Base-by-base conservation (phyloP, 116 monocot species). In the Phalaenopsis hybrid region DNA sequence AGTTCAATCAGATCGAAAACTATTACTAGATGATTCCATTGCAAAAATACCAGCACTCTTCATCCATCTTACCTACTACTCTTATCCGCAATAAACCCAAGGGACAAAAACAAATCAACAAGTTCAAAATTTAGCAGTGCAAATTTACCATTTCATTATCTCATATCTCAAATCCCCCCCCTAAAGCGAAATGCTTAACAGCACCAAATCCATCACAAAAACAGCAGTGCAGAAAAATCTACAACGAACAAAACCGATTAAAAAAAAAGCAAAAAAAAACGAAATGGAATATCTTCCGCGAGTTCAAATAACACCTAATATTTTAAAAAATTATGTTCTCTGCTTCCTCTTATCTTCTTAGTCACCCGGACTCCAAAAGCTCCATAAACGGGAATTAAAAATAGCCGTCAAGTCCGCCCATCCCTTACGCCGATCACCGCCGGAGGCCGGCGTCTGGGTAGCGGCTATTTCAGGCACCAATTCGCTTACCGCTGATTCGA, bases 351-450 rank as follows among this genome's bases (percentile, higher is more conserved):
- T n/a, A 23, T 61, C 23, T 21, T n/a, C 6, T 91, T 74, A 88
- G 31, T 31, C 31, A 31, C 31, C 31, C 31, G 31, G 31, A 31
- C 31, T 31, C 31, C 31, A 31, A 31, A 31, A 0, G 2, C 34
- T 88, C 90, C 85, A 92, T 33, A 91, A 89, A 80, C 88, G 92
- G 33, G 85, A 86, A 78, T 89, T 89, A 75, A 95, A 77, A 4
- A 89, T 48, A 13, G 86, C 91, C 77, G 88, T 87, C 83, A 91
- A 84, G 85, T 95, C 95, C 91, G 90, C 55, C 95, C 92, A 95
- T 8, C 84, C 85, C 83, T 77, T 85, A 57, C 52, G 34, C 82
- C 92, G 70, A 2, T 81, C 75, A 15, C 82, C 88, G 17, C 74
- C 81, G n/a, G 21, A 12, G 15, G 37, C 16, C 34, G 8, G 0